Evolutionary conservation across 2,329 filamentous ascomycete species (phyloP).

Genomic region (Phialemoniopsis sp.): DNA sequence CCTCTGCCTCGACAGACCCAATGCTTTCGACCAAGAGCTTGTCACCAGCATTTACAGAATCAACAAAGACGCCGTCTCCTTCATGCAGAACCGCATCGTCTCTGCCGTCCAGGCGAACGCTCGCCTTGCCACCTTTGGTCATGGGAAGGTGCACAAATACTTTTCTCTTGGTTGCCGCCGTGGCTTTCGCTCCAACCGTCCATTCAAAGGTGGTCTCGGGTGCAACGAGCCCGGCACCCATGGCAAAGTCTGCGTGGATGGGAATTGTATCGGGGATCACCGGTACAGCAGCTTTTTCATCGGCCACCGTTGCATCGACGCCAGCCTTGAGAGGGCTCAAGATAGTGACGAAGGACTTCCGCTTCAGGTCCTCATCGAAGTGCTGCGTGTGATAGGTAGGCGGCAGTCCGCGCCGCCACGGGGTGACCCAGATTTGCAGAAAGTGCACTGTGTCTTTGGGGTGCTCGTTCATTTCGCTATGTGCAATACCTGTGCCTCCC

Average conservation of each 20-base stretch:
- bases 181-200: constrained; percentile 59
- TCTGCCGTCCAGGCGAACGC: constrained; percentile 62
- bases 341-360: constrained; percentile 66
- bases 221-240: constrained; percentile 72
- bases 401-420: constrained; percentile 67
- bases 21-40: constrained; percentile 62
- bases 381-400: constrained; percentile 74
- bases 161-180: constrained; percentile 56
- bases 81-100: constrained; percentile 66
- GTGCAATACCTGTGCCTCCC: constrained; percentile 75
- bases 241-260: constrained; percentile 79
- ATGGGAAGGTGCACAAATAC: constrained; percentile 79
- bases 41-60: constrained; percentile 60
- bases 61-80: constrained; percentile 78
- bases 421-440: constrained; percentile 83
- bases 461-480: constrained; percentile 81
- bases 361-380: constrained; percentile 71
- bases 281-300: constrained; percentile 63
- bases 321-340: constrained; percentile 71
- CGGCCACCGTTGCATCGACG: constrained; percentile 51
- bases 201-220: constrained; percentile 66
- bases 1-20: constrained; percentile 64
- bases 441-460: constrained; percentile 70
- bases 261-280: constrained; percentile 66
- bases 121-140: constrained; percentile 68